Base-by-base conservation (phyloP, 805 yeast species). In the Danielia oregonensis region DNA sequence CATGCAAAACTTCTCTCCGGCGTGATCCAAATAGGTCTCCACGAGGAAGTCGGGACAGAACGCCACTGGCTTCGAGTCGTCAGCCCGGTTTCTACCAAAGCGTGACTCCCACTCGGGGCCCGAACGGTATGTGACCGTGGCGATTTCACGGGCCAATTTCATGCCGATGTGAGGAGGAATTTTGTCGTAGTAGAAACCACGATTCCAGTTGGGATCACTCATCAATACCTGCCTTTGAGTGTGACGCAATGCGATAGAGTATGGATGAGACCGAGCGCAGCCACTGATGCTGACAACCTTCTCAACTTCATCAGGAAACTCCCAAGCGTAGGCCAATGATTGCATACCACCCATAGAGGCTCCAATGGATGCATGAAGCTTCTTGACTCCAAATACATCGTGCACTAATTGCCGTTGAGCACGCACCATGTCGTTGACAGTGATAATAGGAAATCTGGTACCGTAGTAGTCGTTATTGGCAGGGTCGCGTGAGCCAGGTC, bases 271-370 rank as follows among this genome's bases (percentile, higher is more conserved):
- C 52, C 94, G 73, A 2, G 95, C 95, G 65, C 96, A 88, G 3
- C 95, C 96, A 27, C 91, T 81, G 18, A 89, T 85, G n/a, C 86
- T 74, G 1, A 87, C 76, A 2, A 89, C 71, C 35, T 82, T 79
- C 5, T 72, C 74, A 3, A 88, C 96, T 36, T 70, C 74, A 30
- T 82, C 80, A 1, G 94, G 84, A 50, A 84, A 89, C 52, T 84
- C 95, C 54, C 78, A 73, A 1, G 87, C 95, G 57, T 79, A 86
- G 0, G 96, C 95, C 36, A 89, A 69, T 6, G 91, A 80, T 63
- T 88, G 96, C 96, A 89, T 87, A n/a, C 96, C 97, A n/a, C 97
- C 97, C 94, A 89, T 86, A 0, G 95, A 86, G 2, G 95, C 81
- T 5, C 97, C 97, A 6, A 89, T 78, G 2, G 86, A 75, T 2